Evolutionary conservation across 1,139 yeast genomes (phyloP).

Genomic region (Hyphopichia buzzinii): DNA sequence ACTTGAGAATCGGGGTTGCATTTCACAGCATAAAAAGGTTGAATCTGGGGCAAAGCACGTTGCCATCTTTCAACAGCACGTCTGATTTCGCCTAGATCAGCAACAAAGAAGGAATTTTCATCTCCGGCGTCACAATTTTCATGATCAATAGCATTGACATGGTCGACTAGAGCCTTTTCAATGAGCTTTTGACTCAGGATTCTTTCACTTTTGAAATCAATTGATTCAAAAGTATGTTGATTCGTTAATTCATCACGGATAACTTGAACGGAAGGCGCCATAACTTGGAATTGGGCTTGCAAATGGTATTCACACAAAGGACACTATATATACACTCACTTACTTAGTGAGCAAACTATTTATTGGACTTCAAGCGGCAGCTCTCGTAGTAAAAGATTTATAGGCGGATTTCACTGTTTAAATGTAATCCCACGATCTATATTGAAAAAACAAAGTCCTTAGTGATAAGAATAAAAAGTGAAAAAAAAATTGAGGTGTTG

Average conservation of each 20-base stretch:
- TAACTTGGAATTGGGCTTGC: conserved; percentile 12
- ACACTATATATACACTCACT: conserved; percentile 26
- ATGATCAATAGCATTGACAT: conserved; percentile 49
- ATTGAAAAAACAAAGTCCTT: too few species aligned
- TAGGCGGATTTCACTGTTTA: background rate
- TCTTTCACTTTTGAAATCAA: background rate
- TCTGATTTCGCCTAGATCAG: conserved; percentile 74
- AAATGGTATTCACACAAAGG: conserved; percentile 3
- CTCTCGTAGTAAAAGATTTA: conserved; percentile 31
- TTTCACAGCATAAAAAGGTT: conserved; percentile 90
- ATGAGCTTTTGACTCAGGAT: conserved; percentile 17
- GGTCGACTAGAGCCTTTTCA: conserved; percentile 41
- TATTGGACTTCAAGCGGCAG: conserved; percentile 48
- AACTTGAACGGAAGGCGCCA: conserved; percentile 27
- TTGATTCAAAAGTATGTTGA: conserved; percentile 9
- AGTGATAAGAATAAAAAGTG: too few species aligned
- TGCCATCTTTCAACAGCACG: conserved; percentile 65
- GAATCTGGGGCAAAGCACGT: conserved; percentile 62
- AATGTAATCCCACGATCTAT: too few species aligned
- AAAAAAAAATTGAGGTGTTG: too few species aligned
- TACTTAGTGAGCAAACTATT: conserved; percentile 24
- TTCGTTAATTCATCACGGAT: conserved; percentile 13
- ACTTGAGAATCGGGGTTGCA: conserved; percentile 78
- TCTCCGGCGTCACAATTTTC: conserved; percentile 71
- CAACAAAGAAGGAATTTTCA: conserved; percentile 85